Percentiles rank a stretch among this genome's conserved stretches.
phyloP scores from a whole-genome alignment of 371 early-diverging fungal genomes.

The Mortierella sp. region DNA sequence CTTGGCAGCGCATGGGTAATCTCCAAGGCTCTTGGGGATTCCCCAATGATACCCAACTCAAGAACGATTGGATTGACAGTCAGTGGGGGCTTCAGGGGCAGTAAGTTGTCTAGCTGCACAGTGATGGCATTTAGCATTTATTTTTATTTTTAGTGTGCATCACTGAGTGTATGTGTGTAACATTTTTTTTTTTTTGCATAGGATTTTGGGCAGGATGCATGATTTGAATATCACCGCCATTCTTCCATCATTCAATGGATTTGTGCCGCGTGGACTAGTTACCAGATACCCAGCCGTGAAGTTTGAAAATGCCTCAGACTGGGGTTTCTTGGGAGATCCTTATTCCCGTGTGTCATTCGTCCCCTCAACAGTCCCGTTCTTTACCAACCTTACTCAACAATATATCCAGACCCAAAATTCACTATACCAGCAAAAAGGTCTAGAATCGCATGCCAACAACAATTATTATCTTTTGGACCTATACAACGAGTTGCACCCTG shows the following conservation, averaged over 20 bases:
- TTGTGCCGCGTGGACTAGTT: conserved; percentile 30
- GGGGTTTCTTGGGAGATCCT: conserved; percentile 19
- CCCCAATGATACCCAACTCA: conserved; percentile 21
- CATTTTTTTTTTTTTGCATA: conserved; percentile 1
- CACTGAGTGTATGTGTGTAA: no score
- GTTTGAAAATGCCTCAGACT: conserved; percentile 28
- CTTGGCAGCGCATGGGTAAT: conserved; percentile 58
- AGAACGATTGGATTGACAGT: conserved; percentile 46
- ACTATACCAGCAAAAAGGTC: conserved; percentile 22
- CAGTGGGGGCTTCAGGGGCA: conserved; percentile 49
- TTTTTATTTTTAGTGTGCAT: neutral
- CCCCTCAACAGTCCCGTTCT: conserved; percentile 37
- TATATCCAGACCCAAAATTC: conserved; percentile 31
- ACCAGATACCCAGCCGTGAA: conserved; percentile 17
- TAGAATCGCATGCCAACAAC: neutral
- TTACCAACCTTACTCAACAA: conserved; percentile 24
- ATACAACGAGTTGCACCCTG: conserved; percentile 43
- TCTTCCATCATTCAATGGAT: conserved; percentile 49
- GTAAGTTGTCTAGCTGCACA: conserved; percentile 18
- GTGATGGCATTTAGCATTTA: neutral
- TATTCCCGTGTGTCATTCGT: conserved; percentile 22
- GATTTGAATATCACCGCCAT: conserved; percentile 50
- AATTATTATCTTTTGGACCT: conserved; percentile 47
- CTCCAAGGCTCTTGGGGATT: conserved; percentile 44
- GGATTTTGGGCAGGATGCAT: conserved; percentile 45